Base-by-base conservation (phyloP, 352 stramenopile genomes). In the Phytophthora chlamydospora region DNA sequence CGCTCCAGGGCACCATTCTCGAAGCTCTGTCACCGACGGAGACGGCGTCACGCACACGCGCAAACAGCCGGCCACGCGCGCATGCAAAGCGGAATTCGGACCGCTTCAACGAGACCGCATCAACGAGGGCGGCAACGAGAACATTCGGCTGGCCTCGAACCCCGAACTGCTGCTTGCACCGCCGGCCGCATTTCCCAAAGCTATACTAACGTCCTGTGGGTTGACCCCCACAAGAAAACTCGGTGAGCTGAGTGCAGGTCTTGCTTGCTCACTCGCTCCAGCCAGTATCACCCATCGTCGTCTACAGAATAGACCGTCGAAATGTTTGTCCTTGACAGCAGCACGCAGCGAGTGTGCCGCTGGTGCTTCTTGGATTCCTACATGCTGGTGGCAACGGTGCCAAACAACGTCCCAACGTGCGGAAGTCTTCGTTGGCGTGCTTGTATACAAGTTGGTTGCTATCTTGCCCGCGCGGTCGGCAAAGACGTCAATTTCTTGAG, bases 141-240 rank as follows among this genome's bases (percentile, higher is more conserved):
- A 50, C 35, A 49, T 57, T 63, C 44, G 4, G 9, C 32, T 56
- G 47, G 43, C 16, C 16, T 29, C 9, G n/a, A 24, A 24, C 2
- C 38, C 38, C n/a, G 6, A 43, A 5, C 21, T 14, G 14, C 8
- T 9, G 4, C 38, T 27, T 27, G 16, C n/a, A 43, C 5, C 10
- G 12, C 38, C 38, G 21, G 13, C 24, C 35, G 11, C 9, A 21
- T n/a, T 16, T 27, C n/a, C 14, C 24, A 29, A 29, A 29, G 24
- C 24, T 29, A 24, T 24, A 3, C 21, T 24, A 3, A 24, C 21
- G 24, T 29, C 24, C 24, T 6, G 24, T 29, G 24, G 24, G 24
- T 29, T 29, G 16, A 4, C 27, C 2, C 32, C 27, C 54, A 62
- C 54, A 62, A 62, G 54, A 62, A 62, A 48, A 47, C 27, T 16